These are phyloP conservation scores for Sarcodon sp. DNA, from an alignment of 768 basidiomycete species.

Conservation along the genomic window DNA sequence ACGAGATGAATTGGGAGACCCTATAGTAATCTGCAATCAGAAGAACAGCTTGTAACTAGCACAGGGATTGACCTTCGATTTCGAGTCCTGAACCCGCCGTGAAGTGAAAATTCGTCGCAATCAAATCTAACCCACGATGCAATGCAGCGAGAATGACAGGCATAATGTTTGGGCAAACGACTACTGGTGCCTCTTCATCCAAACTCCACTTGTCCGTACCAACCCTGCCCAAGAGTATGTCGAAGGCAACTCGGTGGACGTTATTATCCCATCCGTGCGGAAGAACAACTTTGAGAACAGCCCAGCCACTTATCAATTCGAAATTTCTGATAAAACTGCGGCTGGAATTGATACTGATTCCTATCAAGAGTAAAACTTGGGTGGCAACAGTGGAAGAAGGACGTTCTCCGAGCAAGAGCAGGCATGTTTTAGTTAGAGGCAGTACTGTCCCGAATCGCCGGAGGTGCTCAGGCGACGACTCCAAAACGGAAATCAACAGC, in stretches of 20 bases:
- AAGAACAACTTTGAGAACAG: constrained; percentile 51
- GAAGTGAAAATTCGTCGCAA: neutral
- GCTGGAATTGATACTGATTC: constrained; percentile 38
- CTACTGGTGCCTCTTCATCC: constrained; percentile 13
- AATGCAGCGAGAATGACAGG: constrained; percentile 62
- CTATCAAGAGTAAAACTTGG: constrained; percentile 47
- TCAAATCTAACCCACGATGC: constrained; percentile 32
- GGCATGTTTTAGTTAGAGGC: constrained; percentile 65
- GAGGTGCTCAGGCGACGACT: constrained; percentile 37
- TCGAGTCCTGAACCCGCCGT: neutral
- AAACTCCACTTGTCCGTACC: constrained; percentile 1
- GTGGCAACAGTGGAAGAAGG: constrained; percentile 47
- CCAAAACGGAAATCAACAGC: constrained; percentile 48
- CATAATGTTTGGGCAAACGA: constrained; percentile 55
- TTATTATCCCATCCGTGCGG: constrained; percentile 53
- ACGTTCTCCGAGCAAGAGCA: constrained; percentile 71
- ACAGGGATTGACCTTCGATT: no score
- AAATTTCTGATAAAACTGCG: constrained; percentile 68
- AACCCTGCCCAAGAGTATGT: constrained; percentile 44
- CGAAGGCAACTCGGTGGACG: constrained; percentile 58
- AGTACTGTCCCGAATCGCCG: constrained; percentile 61
- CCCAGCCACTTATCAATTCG: constrained; percentile 80
- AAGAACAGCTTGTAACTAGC: no score
- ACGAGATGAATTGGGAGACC: no score
- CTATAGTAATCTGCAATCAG: no score